Conservation (phyloP, 139 green algal genomes). For the Tetraselmis striata region DNA sequence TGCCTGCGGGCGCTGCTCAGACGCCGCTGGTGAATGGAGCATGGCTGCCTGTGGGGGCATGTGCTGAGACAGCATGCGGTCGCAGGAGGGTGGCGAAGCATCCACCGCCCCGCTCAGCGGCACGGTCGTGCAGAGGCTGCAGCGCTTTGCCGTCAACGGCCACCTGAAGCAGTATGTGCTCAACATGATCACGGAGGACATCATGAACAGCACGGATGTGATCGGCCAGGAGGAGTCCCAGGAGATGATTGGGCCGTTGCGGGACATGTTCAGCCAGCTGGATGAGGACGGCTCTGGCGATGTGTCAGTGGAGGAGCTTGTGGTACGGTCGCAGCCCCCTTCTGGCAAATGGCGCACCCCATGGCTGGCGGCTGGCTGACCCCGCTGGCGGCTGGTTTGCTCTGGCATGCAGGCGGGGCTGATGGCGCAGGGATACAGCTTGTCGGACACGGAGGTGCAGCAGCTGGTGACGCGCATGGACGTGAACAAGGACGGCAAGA, state of each 20-base stretch:
- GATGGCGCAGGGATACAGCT: neutral
- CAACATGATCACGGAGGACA: constrained; percentile 74
- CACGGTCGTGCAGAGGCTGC: constrained; percentile 64
- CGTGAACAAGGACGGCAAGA: constrained; percentile 57
- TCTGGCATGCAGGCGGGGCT: neutral
- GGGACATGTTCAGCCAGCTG: constrained; percentile 48
- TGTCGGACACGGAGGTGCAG: constrained; percentile 56
- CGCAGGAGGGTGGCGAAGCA: neutral
- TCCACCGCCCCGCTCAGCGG: neutral
- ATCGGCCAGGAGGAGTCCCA: neutral
- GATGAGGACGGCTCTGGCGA: constrained; percentile 61
- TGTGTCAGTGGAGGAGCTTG: constrained; percentile 73
- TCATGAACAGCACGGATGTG: constrained; percentile 16
- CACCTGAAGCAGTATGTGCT: constrained; percentile 88
- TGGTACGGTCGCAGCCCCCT: neutral
- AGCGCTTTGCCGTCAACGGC: constrained; percentile 85
- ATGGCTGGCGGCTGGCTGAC: too few relatives aligned
- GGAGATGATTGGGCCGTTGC: constrained; percentile 11
- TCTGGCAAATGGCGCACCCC: too few relatives aligned
- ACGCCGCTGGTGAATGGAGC: too few relatives aligned
- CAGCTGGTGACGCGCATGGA: constrained; percentile 61
- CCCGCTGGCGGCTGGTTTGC: too few relatives aligned
- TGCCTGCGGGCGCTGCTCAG: too few relatives aligned
- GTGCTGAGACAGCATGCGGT: too few relatives aligned
- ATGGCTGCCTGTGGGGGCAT: too few relatives aligned